Base-by-base conservation (phyloP, 305 asterid species). In the Fraxinus velutina region DNA sequence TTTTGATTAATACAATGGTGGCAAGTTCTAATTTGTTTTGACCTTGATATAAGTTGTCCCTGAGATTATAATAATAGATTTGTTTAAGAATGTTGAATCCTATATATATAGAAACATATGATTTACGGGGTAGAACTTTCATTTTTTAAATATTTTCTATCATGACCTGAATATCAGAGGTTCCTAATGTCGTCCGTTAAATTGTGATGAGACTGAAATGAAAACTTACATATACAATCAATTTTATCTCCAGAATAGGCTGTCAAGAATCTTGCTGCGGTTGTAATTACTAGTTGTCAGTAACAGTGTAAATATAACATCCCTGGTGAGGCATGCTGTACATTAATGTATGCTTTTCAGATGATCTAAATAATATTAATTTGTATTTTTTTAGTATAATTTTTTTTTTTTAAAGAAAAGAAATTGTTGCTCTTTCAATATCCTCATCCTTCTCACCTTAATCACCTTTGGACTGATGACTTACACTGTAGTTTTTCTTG, bases 11-110 rank as follows among this genome's bases (percentile, higher is more conserved):
- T 15, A 39, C 34, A 24, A 2, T 30, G 29, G 19, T 50, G 30
- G 24, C 22, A 37, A 47, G 62, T 50, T 66, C 39, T 36, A 13
- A 19, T 79, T 36, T 7, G 6, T 55, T 73, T 72, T 27, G 9
- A 80, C 47, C 12, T 73, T 62, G 17, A 37, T 80, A 72, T 73
- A 33, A 71, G 32, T 71, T 72, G 37, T 47, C 19, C 60, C 21
- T 47, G 60, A 47, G 21, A 47, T 47, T 47, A 47, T 47, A 13
- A 15, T 15, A 13, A 13, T 47, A 3, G 60, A 4, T 42, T 78
- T 57, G 78, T 36, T 55, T 12, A 33, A 68, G 8, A 79, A 85
- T 75, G 50, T 81, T 66, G 70, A 79, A 79, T 39, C 70, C 24
- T 68, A 80, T 57, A 21, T 68, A 62, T 78, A 17, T 29, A 13